phyloP scores from a whole-genome alignment of 768 basidiomycete genomes.

The Leccinum imitatum region DNA sequence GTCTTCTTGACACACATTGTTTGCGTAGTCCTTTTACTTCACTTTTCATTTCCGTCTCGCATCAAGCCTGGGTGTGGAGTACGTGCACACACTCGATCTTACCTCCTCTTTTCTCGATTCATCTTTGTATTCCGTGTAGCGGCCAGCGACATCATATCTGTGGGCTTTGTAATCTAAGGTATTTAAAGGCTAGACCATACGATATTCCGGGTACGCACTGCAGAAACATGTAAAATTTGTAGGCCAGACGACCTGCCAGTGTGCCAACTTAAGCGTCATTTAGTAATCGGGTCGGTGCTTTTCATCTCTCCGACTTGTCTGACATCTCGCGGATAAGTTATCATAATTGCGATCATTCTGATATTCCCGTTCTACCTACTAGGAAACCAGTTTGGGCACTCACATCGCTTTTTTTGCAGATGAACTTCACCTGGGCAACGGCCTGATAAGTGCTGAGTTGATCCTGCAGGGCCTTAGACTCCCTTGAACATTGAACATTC shows the following conservation, averaged over 20 bases:
- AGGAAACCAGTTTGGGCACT: no score
- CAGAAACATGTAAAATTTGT: background rate
- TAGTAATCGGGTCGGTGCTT: no score
- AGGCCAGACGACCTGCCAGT: background rate
- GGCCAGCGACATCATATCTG: background rate
- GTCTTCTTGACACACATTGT: background rate
- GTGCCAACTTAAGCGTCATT: no score
- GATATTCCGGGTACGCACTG: no score
- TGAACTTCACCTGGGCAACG: background rate
- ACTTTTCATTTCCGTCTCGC: conserved; percentile 16
- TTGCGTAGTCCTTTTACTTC: conserved; percentile 2
- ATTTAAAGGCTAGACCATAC: background rate
- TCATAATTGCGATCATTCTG: background rate
- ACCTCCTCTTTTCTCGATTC: conserved; percentile 4
- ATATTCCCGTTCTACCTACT: background rate
- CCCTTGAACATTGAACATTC: background rate
- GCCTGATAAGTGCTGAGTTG: background rate
- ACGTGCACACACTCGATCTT: conserved; percentile 28
- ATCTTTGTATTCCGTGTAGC: background rate
- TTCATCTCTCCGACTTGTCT: background rate
- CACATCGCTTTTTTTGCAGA: background rate
- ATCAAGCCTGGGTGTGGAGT: conserved; percentile 31
- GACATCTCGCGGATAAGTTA: no score
- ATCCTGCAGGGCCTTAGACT: background rate
- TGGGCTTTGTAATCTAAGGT: background rate